Percentiles rank a stretch among this genome's conserved stretches.
These are phyloP conservation scores for Bretschneidera sinensis DNA, from an alignment of 345 rosid genomes.

Conservation along the genomic window DNA sequence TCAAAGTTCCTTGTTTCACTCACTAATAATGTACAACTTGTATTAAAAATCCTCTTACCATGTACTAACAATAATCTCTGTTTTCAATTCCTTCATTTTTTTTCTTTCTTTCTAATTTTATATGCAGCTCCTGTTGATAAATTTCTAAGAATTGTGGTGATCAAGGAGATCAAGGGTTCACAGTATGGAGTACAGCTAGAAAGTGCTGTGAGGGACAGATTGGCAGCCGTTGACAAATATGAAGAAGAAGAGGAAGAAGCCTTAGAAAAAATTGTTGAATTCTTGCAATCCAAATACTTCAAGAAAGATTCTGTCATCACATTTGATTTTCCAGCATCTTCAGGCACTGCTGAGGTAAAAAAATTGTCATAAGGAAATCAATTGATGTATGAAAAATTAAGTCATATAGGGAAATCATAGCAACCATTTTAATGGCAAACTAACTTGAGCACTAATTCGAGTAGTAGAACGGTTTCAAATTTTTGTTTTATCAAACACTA, in stretches of 20 bases:
- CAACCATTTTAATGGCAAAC: too few relatives aligned
- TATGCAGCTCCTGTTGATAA: conserved; percentile 64
- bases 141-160: conserved; percentile 70
- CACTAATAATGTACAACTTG: too few relatives aligned
- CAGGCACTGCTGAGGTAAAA: conserved; percentile 57
- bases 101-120: neutral
- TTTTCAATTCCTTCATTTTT: neutral
- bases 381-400: too few relatives aligned
- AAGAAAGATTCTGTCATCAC: conserved; percentile 67
- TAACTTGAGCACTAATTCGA: too few relatives aligned
- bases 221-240: conserved; percentile 76
- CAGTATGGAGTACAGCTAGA: conserved; percentile 92
- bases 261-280: conserved; percentile 67
- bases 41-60: neutral
- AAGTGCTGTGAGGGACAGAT: conserved; percentile 72
- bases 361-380: neutral
- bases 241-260: conserved; percentile 91
- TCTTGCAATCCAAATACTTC: conserved; percentile 86
- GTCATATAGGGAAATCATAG: too few relatives aligned
- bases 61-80: neutral
- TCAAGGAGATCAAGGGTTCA: conserved; percentile 91
- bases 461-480: too few relatives aligned
- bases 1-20: neutral
- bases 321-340: conserved; percentile 55
- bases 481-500: too few relatives aligned